A percentile compares a stretch with the other conserved stretches of the same genome.
Conservation (phyloP, 768 basidiomycete genomes). For the Dioszegia crocea region DNA sequence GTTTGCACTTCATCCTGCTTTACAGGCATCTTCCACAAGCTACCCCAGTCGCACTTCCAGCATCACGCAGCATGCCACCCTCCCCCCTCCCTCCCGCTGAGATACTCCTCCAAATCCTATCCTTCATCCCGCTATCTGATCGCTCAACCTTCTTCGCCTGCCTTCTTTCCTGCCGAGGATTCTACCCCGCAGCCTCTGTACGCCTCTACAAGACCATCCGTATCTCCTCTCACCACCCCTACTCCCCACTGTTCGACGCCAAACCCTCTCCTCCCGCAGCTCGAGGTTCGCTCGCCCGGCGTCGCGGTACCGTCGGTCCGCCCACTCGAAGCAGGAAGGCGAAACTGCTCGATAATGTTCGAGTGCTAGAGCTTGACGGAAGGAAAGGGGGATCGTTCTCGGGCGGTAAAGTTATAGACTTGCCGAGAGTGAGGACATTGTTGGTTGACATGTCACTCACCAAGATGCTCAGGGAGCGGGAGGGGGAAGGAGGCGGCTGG, state of each 20-base stretch:
- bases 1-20: too few relatives aligned
- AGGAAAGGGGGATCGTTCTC: background rate
- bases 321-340: background rate
- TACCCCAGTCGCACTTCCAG: too few relatives aligned
- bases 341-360: background rate
- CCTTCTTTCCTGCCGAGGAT: background rate
- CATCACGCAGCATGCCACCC: background rate
- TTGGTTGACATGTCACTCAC: conserved; percentile 1
- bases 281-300: background rate
- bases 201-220: background rate
- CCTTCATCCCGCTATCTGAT: background rate
- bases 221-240: background rate
- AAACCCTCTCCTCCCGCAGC: background rate
- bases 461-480: background rate
- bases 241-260: background rate
- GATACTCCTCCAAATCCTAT: background rate
- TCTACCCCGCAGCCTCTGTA: background rate
- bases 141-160: background rate
- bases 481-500: too few relatives aligned
- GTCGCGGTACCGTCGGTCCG: background rate
- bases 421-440: background rate
- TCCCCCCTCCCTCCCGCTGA: background rate
- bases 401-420: background rate
- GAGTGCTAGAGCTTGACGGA: conserved; percentile 1
- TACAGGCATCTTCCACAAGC: too few relatives aligned